These are phyloP conservation scores for Claviceps sp. DNA, from an alignment of 2,329 filamentous ascomycete genomes.

Conservation along the genomic window DNA sequence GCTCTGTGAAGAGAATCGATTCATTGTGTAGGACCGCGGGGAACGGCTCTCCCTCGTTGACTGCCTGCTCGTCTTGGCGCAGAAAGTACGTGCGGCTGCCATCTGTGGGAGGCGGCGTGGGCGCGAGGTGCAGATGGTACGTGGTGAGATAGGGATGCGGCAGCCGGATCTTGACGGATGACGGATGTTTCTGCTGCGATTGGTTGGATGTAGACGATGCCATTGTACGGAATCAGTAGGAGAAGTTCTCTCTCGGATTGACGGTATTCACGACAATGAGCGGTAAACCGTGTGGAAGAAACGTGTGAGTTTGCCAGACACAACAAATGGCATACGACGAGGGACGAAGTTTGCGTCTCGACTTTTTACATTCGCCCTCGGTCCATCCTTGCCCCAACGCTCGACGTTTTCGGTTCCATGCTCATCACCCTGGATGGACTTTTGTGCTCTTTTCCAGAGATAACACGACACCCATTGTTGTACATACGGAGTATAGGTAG, in stretches of 20 bases:
- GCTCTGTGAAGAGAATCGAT: background rate
- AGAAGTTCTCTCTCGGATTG: background rate
- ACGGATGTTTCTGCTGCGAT: background rate
- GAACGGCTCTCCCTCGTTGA: conserved; percentile 9
- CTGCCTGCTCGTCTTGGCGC: conserved; percentile 9
- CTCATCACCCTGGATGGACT: too few species aligned
- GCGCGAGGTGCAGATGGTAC: conserved; percentile 11
- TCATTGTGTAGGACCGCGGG: conserved; percentile 5
- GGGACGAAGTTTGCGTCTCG: too few species aligned
- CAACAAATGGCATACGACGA: too few species aligned
- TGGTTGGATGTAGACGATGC: background rate
- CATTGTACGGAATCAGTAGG: background rate
- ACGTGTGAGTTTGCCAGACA: too few species aligned
- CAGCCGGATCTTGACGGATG: conserved; percentile 3
- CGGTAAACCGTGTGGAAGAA: too few species aligned
- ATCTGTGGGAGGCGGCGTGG: conserved; percentile 4
- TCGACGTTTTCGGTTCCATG: too few species aligned
- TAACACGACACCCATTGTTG: too few species aligned
- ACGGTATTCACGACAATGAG: too few species aligned
- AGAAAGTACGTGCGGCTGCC: conserved; percentile 8
- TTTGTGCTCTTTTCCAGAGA: too few species aligned
- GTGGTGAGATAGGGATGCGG: conserved; percentile 12
- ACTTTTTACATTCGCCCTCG: too few species aligned
- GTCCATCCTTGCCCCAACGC: too few species aligned
- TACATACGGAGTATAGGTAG: too few species aligned